Evolutionary conservation across 345 rosid species (phyloP), one percentile per base, ranked within the genome.

Genomic region (Heritiera fomes): DNA sequence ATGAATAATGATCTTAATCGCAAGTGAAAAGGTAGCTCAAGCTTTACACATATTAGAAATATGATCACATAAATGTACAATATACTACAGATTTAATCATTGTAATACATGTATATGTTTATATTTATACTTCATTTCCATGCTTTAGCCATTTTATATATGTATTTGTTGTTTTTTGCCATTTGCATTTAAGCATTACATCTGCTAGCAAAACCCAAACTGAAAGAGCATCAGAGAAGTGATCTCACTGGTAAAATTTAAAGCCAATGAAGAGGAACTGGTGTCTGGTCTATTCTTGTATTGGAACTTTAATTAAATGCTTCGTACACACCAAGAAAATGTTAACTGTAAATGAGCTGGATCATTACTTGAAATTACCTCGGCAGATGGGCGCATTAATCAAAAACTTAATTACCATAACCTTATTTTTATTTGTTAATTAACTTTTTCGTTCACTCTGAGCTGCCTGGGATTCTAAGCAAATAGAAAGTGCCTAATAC

Each of bases 331-430:
- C 18, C 50, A 1, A 66, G 13, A 67, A 59, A 67, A 67, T 66
- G 49, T 10, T 10, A n/a, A 20, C 72, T n/a, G 72, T 67, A 67
- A 67, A n/a, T 67, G 52, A 67, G 72, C 72, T 43, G 52, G 72
- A 67, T n/a, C 72, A 38, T 34, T 38, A 14, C 52, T 67, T 43
- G 15, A 43, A 67, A 18, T 41, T 41, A 14, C 5, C 17, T 67
- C 14, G 32, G 71, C 52, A 67, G 52, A 67, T 67, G 52, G 43
- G 30, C 32, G 32, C 72, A 67, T 67, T 67, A 15, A 43, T n/a
- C 72, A 3, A 9, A 8, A 18, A 67, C 7, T 43, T 67, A 43
- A 67, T 43, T 67, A 67, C 34, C 43, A 67, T 18, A 41, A 17
- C 13, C 17, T 43, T 43, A 18, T n/a, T 43, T 45, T n/a, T 10